Percentiles rank a stretch among this genome's conserved stretches.
Evolutionary conservation across 768 basidiomycete species (phyloP).

Genomic region (Kwoniella mangroviensis): DNA sequence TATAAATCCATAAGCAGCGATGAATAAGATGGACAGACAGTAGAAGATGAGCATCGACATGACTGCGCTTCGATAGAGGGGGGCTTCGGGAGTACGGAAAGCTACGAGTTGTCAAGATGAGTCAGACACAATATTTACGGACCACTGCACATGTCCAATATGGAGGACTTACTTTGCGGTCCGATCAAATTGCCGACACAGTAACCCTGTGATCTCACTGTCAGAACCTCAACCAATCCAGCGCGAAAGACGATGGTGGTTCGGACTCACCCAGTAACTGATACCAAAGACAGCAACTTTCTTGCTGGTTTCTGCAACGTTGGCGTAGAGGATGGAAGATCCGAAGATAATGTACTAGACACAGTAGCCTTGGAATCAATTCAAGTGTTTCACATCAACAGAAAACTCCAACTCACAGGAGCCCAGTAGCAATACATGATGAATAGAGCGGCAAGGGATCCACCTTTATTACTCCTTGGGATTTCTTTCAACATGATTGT

Average conservation of each 20-base stretch:
- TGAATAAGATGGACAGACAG: constrained; percentile 17
- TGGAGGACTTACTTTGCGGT: neutral
- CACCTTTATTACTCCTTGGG: constrained; percentile 12
- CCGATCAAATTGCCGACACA: constrained; percentile 29
- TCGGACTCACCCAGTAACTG: constrained; percentile 25
- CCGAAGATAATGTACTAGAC: constrained; percentile 29
- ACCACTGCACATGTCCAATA: too few relatives aligned
- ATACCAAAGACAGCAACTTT: constrained; percentile 35
- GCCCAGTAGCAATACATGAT: constrained; percentile 43
- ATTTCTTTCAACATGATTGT: constrained; percentile 38
- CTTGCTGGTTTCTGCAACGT: constrained; percentile 43
- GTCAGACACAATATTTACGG: neutral
- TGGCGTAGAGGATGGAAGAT: constrained; percentile 27
- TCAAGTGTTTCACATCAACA: too few relatives aligned
- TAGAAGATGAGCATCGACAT: constrained; percentile 37
- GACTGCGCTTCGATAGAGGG: constrained; percentile 31
- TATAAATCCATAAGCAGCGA: constrained; percentile 6
- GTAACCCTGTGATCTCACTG: constrained; percentile 26
- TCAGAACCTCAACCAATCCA: neutral
- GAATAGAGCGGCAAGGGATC: neutral
- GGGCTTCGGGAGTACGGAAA: constrained; percentile 38
- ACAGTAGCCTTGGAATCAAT: too few relatives aligned
- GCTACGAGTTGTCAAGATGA: constrained; percentile 14
- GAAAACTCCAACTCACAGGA: constrained; percentile 2
- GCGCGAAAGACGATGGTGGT: neutral